Conservation (phyloP, 768 basidiomycete genomes). For the Boletus insuetus region DNA sequence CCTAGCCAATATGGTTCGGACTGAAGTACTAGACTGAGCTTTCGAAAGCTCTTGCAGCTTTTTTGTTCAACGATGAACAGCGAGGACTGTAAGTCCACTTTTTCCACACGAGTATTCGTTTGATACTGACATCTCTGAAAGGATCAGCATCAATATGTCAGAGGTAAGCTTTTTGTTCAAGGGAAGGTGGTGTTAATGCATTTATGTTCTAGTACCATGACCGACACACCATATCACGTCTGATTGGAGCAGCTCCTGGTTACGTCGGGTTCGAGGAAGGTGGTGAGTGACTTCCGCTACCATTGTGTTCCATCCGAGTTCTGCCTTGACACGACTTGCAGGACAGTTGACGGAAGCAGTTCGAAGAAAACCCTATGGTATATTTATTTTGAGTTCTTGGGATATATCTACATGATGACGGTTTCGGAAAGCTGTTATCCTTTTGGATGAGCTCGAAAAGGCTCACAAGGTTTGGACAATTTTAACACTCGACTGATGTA, state of each 20-base stretch:
- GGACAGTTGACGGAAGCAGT: constrained; percentile 68
- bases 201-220: constrained; percentile 68
- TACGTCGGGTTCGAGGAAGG: constrained; percentile 78
- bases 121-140: constrained; percentile 24
- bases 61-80: constrained; percentile 88
- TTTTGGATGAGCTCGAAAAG: constrained; percentile 68
- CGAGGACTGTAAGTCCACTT: constrained; percentile 65
- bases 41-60: constrained; percentile 82
- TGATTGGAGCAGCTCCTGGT: constrained; percentile 92
- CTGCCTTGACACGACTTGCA: constrained; percentile 11
- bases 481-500: background rate
- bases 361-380: constrained; percentile 57
- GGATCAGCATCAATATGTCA: constrained; percentile 94
- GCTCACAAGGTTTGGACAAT: constrained; percentile 66
- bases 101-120: background rate
- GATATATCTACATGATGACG: background rate
- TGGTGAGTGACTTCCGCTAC: constrained; percentile 40
- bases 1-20: background rate
- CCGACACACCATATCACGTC: constrained; percentile 83
- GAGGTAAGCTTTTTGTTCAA: constrained; percentile 41
- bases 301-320: background rate
- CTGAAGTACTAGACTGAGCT: constrained; percentile 61
- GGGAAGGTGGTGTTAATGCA: background rate
- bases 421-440: constrained; percentile 47
- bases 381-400: background rate